A percentile compares a stretch with the other conserved stretches of the same genome.
Evolutionary conservation across 768 basidiomycete species (phyloP).

Genomic region (Suillus spraguei): DNA sequence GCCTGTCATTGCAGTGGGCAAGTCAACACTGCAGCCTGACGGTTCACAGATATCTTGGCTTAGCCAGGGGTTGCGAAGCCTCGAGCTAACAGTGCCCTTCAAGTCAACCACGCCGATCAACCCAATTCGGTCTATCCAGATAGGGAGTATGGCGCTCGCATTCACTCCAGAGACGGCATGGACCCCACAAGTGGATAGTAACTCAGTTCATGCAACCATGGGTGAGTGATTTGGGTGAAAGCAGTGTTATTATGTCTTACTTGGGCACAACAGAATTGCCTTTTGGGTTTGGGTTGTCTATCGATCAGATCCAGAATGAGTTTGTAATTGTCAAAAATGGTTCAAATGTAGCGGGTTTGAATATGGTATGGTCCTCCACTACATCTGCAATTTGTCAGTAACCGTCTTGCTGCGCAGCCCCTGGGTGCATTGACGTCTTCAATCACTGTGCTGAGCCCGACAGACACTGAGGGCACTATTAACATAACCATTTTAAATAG

Average conservation of each 20-base stretch:
- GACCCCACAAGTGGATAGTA: constrained; percentile 57
- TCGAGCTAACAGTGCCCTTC: constrained; percentile 67
- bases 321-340: constrained; percentile 63
- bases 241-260: constrained; percentile 1
- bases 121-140: constrained; percentile 66
- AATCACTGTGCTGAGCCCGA: constrained; percentile 51
- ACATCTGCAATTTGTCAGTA: constrained; percentile 2
- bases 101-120: constrained; percentile 50
- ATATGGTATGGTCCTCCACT: constrained; percentile 45
- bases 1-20: constrained; percentile 59
- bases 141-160: constrained; percentile 57
- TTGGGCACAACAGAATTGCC: constrained; percentile 54
- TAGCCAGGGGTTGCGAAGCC: constrained; percentile 55
- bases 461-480: constrained; percentile 62
- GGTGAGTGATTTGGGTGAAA: constrained; percentile 37
- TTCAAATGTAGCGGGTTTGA: constrained; percentile 54
- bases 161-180: constrained; percentile 59
- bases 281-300: constrained; percentile 65
- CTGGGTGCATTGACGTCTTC: constrained; percentile 64
- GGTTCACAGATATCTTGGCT: constrained; percentile 67
- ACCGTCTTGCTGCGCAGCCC: constrained; percentile 42
- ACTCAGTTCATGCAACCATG: constrained; percentile 60
- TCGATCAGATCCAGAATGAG: constrained; percentile 63
- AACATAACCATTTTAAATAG: constrained; percentile 64
- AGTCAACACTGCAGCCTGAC: constrained; percentile 59